Evolutionary conservation across 148 eudicot genomes (phyloP).

Genomic region (Vaccinium darrowii): DNA sequence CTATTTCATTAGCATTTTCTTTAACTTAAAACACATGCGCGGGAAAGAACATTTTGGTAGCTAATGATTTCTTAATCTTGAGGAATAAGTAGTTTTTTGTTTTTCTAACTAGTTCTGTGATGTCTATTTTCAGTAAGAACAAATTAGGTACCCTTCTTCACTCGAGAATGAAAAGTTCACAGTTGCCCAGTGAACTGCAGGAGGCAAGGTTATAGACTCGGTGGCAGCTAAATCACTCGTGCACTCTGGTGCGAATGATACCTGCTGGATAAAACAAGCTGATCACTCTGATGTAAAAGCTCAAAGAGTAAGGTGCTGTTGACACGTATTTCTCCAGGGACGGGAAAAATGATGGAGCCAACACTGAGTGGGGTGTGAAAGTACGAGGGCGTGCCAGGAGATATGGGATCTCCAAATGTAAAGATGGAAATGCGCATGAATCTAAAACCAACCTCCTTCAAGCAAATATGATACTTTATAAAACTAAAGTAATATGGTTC

Average conservation of each 20-base stretch:
- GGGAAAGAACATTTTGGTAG: not conserved
- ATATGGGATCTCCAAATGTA: too few species aligned
- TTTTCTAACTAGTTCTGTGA: not conserved
- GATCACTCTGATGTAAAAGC: too few species aligned
- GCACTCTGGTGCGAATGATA: constrained; percentile 54
- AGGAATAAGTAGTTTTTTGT: not conserved
- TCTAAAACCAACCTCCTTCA: too few species aligned
- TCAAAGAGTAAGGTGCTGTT: too few species aligned
- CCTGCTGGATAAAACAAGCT: not conserved
- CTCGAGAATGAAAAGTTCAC: constrained; percentile 73
- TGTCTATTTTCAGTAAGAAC: constrained; percentile 65
- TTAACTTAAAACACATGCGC: not conserved
- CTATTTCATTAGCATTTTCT: not conserved
- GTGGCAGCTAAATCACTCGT: constrained; percentile 54
- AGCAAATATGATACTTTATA: too few species aligned
- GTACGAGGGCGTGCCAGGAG: too few species aligned
- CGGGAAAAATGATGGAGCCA: too few species aligned
- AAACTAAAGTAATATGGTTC: too few species aligned
- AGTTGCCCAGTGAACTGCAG: constrained; percentile 60
- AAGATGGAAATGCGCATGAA: too few species aligned
- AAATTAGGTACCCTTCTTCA: constrained; percentile 79
- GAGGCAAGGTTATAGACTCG: constrained; percentile 35
- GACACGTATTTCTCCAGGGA: too few species aligned
- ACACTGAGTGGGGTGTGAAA: too few species aligned
- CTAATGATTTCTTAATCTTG: not conserved